These are phyloP conservation scores for Citrus unshiu DNA, from an alignment of 345 rosid species.

Conservation along the genomic window DNA sequence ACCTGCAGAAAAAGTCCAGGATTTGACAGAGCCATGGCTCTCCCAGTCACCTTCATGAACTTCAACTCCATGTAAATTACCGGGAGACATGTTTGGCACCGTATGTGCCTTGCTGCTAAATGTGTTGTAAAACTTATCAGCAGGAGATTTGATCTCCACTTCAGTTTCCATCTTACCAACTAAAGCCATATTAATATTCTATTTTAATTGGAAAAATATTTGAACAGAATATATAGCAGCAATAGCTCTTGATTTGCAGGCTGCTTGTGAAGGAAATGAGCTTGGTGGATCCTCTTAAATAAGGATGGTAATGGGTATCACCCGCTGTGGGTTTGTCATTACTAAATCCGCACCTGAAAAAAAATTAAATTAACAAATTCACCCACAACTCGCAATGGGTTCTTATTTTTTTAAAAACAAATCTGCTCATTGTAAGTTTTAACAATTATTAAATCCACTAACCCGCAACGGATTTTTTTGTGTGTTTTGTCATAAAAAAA, in stretches of 20 bases:
- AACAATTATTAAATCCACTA: too few species aligned
- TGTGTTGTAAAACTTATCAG: conserved; percentile 11
- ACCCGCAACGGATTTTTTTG: fast-evolving
- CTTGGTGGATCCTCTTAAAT: too few species aligned
- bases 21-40: conserved; percentile 6
- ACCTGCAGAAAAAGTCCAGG: conserved; percentile 13
- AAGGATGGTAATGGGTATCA: too few species aligned
- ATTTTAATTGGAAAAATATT: not conserved
- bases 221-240: too few species aligned
- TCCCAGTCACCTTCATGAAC: conserved; percentile 12
- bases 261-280: too few species aligned
- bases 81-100: conserved; percentile 2
- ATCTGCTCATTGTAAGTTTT: fast-evolving
- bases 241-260: too few species aligned
- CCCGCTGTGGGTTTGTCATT: too few species aligned
- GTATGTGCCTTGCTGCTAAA: conserved; percentile 6
- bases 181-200: conserved; percentile 10
- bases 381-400: too few species aligned
- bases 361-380: too few species aligned
- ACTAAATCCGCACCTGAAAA: too few species aligned
- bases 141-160: conserved; percentile 19
- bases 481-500: too few species aligned
- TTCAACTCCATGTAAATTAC: conserved; percentile 6
- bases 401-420: too few species aligned
- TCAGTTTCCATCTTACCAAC: conserved; percentile 10